Conservation (phyloP, 2,329 filamentous ascomycete species). For the Cladosporium halotolerans region DNA sequence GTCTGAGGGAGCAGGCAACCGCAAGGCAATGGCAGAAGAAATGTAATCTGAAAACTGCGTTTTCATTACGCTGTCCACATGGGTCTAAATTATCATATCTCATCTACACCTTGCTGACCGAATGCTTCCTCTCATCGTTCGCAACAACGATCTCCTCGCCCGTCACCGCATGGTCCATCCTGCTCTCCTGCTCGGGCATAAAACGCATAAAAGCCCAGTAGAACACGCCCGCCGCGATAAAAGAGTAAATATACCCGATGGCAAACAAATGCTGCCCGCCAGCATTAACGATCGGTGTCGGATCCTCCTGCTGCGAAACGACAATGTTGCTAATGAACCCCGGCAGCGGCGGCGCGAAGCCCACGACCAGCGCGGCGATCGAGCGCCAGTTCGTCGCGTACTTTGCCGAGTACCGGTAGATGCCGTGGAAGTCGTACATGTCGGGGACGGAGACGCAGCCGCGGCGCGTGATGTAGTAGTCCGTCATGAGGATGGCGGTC, state of each 20-base stretch:
- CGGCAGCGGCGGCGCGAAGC: slow-evolving; percentile 51
- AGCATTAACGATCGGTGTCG: neutral
- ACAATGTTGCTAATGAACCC: slow-evolving; percentile 45
- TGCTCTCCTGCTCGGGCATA: slow-evolving; percentile 65
- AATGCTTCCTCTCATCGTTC: slow-evolving; percentile 27
- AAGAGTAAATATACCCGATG: slow-evolving; percentile 35
- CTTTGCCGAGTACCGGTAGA: slow-evolving; percentile 44
- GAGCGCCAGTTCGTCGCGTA: slow-evolving; percentile 54
- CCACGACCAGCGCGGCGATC: slow-evolving; percentile 49
- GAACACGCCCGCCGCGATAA: slow-evolving; percentile 30
- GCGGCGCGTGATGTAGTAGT: slow-evolving; percentile 48
- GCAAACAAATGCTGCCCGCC: slow-evolving; percentile 19
- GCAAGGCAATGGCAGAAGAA: too few relatives aligned
- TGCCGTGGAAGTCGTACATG: slow-evolving; percentile 45
- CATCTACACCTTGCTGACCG: neutral
- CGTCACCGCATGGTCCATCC: slow-evolving; percentile 70
- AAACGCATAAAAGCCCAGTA: slow-evolving; percentile 31
- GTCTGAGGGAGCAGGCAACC: too few relatives aligned
- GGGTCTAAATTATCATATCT: too few relatives aligned
- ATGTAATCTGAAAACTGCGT: too few relatives aligned
- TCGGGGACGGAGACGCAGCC: slow-evolving; percentile 46
- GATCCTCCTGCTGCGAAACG: neutral
- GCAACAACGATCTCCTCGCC: slow-evolving; percentile 51
- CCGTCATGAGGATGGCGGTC: slow-evolving; percentile 53
- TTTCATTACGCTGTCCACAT: too few relatives aligned